Evolutionary conservation across 208 protist genomes (phyloP).

Genomic region (Leptomonas pyrrhocoris): DNA sequence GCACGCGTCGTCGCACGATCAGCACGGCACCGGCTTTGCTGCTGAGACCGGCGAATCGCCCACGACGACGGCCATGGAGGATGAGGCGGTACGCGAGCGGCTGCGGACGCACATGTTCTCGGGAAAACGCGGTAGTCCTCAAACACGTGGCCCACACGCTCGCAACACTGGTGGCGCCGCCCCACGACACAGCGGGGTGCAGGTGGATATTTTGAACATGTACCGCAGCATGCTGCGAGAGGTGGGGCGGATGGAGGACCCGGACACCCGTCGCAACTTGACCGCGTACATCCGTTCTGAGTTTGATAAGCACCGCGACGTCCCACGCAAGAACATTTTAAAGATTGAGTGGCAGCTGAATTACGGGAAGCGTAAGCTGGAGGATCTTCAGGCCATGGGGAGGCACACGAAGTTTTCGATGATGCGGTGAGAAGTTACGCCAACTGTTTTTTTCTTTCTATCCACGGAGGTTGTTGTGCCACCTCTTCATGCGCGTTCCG

Average conservation of each 20-base stretch:
- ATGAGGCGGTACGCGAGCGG: conserved; percentile 21
- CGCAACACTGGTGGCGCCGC: background rate
- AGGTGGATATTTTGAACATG: conserved; percentile 69
- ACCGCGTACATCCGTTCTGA: conserved; percentile 67
- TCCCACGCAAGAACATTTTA: conserved; percentile 67
- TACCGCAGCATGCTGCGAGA: conserved; percentile 77
- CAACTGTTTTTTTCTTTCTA: too few relatives aligned
- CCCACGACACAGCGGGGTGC: conserved; percentile 75
- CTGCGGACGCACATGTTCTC: conserved; percentile 26
- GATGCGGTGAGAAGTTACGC: conserved; percentile 11
- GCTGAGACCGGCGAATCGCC: background rate
- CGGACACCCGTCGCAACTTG: conserved; percentile 51
- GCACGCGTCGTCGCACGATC: background rate
- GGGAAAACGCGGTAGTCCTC: background rate
- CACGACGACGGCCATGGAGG: background rate
- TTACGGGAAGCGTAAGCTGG: conserved; percentile 78
- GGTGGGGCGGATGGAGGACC: conserved; percentile 60
- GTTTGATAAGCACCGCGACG: conserved; percentile 66
- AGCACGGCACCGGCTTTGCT: background rate
- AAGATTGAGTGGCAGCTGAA: conserved; percentile 88
- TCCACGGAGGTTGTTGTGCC: too few relatives aligned
- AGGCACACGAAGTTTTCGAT: conserved; percentile 65
- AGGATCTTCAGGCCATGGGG: conserved; percentile 78
- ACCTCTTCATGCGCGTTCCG: too few relatives aligned
- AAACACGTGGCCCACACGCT: background rate